Evolutionary conservation across 2,329 filamentous ascomycete genomes (phyloP).

Genomic region (Penicillium sp.): DNA sequence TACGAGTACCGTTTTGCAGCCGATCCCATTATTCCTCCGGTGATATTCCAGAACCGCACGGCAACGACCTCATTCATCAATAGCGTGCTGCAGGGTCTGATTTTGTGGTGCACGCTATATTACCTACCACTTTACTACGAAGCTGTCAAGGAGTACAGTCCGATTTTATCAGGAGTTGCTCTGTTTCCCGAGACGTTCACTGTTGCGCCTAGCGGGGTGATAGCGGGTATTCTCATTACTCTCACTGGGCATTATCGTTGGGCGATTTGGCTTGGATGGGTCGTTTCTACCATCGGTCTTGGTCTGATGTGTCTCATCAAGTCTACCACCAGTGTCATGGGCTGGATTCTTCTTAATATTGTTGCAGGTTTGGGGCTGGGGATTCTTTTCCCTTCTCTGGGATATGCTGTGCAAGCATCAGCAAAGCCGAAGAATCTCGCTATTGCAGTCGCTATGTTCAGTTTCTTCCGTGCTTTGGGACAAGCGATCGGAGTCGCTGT

Average conservation of each 20-base stretch:
- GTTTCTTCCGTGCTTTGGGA: slow-evolving; percentile 62
- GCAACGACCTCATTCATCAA: slow-evolving; percentile 49
- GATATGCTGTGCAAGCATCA: slow-evolving; percentile 60
- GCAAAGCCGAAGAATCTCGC: slow-evolving; percentile 55
- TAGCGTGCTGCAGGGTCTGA: slow-evolving; percentile 54
- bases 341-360: slow-evolving; percentile 60
- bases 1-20: slow-evolving; percentile 52
- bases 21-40: slow-evolving; percentile 49
- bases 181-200: slow-evolving; percentile 59
- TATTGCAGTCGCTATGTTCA: slow-evolving; percentile 61
- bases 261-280: slow-evolving; percentile 60
- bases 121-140: slow-evolving; percentile 48
- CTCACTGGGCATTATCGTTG: slow-evolving; percentile 57
- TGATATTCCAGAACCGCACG: slow-evolving; percentile 46
- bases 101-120: slow-evolving; percentile 51
- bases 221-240: slow-evolving; percentile 48
- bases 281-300: slow-evolving; percentile 53
- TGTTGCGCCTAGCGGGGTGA: slow-evolving; percentile 57
- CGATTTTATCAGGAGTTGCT: slow-evolving; percentile 54
- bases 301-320: slow-evolving; percentile 45
- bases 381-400: slow-evolving; percentile 61
- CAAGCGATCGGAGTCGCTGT: slow-evolving; percentile 63
- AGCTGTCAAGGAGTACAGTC: slow-evolving; percentile 50
- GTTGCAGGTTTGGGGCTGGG: slow-evolving; percentile 59
- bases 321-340: slow-evolving; percentile 46